Conservation (phyloP, 176 grass and related monocot species). For the Tillandsia leiboldiana region DNA sequence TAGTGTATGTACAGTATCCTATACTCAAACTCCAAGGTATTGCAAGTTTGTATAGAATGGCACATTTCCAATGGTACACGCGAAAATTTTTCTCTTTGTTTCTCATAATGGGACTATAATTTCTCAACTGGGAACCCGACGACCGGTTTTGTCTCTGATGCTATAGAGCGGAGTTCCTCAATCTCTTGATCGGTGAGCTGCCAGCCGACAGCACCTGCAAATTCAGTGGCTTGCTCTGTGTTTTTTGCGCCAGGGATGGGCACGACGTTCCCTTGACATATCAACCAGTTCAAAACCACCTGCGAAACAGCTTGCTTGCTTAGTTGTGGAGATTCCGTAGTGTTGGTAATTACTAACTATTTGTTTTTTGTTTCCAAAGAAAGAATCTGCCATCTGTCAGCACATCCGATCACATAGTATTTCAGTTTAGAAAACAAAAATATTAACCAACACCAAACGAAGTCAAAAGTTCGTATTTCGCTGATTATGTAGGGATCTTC, state of each 20-base stretch:
- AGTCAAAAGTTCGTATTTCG: too few species aligned
- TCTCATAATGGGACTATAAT: slow-evolving; percentile 17
- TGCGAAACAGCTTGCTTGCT: slow-evolving; percentile 11
- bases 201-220: slow-evolving; percentile 47
- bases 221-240: slow-evolving; percentile 51
- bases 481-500: too few species aligned
- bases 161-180: slow-evolving; percentile 41
- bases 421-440: background rate
- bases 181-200: slow-evolving; percentile 40
- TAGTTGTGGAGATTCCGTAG: too few species aligned
- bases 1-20: too few species aligned
- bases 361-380: too few species aligned
- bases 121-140: slow-evolving; percentile 67
- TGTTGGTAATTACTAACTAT: too few species aligned
- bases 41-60: background rate
- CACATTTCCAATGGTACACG: background rate
- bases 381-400: too few species aligned
- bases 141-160: slow-evolving; percentile 29
- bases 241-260: slow-evolving; percentile 93
- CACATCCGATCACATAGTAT: too few species aligned
- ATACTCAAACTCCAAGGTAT: too few species aligned
- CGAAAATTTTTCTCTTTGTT: background rate
- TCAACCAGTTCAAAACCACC: slow-evolving; percentile 89
- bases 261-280: slow-evolving; percentile 74
- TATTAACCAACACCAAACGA: background rate